phyloP scores from a whole-genome alignment of 2,329 filamentous ascomycete species.

The Colletotrichum brevisporum region DNA sequence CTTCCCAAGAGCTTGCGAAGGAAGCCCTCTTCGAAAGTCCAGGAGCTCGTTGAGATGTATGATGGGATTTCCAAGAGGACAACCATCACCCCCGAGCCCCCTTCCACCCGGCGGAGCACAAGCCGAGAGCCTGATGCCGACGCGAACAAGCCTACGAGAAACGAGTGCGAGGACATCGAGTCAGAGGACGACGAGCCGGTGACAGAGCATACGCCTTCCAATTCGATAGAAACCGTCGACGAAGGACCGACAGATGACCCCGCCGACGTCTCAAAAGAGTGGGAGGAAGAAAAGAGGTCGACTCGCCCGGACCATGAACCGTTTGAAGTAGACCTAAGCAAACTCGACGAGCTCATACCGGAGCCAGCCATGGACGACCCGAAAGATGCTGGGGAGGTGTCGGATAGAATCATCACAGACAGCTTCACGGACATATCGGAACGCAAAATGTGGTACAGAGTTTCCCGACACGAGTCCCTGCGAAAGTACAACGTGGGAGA shows the following conservation, averaged over 20 bases:
- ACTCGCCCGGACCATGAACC: constrained; percentile 32
- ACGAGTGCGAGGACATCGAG: background rate
- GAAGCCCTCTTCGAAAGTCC: constrained; percentile 56
- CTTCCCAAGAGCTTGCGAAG: constrained; percentile 3
- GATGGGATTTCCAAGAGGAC: constrained; percentile 57
- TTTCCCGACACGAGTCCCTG: constrained; percentile 72
- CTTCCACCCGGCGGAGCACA: constrained; percentile 10
- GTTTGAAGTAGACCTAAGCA: constrained; percentile 50
- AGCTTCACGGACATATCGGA: constrained; percentile 69
- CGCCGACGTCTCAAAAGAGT: background rate
- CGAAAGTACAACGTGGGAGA: constrained; percentile 70
- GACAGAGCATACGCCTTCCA: background rate
- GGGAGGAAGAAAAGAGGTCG: constrained; percentile 18
- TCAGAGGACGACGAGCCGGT: background rate
- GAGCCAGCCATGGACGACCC: constrained; percentile 38
- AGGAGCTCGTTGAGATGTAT: constrained; percentile 64
- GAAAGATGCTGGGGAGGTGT: constrained; percentile 49
- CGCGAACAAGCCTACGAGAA: background rate
- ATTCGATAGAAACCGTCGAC: background rate
- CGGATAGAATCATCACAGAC: constrained; percentile 65
- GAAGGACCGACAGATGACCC: background rate
- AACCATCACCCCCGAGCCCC: constrained; percentile 13
- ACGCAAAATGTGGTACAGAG: constrained; percentile 75
- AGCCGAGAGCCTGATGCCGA: constrained; percentile 15
- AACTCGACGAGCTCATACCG: constrained; percentile 53